Percentiles rank a stretch among this genome's conserved stretches.
phyloP scores from a whole-genome alignment of 2,329 filamentous ascomycete species.

The Pseudogymnoascus sp. region DNA sequence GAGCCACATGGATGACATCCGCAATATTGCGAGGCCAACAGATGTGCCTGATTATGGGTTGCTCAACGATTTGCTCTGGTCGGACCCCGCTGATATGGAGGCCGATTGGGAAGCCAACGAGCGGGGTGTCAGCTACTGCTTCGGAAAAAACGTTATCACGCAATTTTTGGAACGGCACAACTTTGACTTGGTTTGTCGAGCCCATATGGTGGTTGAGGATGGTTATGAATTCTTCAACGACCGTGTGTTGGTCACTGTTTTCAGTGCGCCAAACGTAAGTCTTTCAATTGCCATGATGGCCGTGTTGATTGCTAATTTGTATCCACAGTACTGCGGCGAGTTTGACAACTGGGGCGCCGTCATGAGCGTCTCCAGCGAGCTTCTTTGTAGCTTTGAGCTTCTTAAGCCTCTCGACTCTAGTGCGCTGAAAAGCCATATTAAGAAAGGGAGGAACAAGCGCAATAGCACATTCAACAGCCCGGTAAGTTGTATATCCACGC shows the following conservation, averaged over 20 bases:
- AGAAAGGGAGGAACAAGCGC: constrained; percentile 90
- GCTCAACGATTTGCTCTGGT: constrained; percentile 93
- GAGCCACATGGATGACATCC: constrained; percentile 96
- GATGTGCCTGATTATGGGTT: constrained; percentile 96
- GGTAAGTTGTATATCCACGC: constrained; percentile 10
- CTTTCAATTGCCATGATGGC: neutral
- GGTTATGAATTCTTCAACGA: constrained; percentile 99
- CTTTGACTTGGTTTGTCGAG: constrained; percentile 93
- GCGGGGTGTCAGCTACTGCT: constrained; percentile 94
- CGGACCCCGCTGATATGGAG: constrained; percentile 96
- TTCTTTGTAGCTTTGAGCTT: constrained; percentile 94
- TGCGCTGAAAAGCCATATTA: constrained; percentile 96
- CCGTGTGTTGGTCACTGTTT: constrained; percentile 88
- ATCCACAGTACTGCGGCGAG: constrained; percentile 79
- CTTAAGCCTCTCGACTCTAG: constrained; percentile 94
- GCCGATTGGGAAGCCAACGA: constrained; percentile 98
- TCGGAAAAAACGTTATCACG: constrained; percentile 95
- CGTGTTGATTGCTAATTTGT: neutral
- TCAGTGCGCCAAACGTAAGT: constrained; percentile 92
- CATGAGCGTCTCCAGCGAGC: constrained; percentile 90
- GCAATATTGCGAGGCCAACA: constrained; percentile 88
- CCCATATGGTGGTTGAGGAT: constrained; percentile 98
- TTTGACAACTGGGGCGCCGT: constrained; percentile 99
- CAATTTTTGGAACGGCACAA: constrained; percentile 92
- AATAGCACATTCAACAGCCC: constrained; percentile 95